phyloP scores from a whole-genome alignment of 805 yeast genomes.

The Candida takata region DNA sequence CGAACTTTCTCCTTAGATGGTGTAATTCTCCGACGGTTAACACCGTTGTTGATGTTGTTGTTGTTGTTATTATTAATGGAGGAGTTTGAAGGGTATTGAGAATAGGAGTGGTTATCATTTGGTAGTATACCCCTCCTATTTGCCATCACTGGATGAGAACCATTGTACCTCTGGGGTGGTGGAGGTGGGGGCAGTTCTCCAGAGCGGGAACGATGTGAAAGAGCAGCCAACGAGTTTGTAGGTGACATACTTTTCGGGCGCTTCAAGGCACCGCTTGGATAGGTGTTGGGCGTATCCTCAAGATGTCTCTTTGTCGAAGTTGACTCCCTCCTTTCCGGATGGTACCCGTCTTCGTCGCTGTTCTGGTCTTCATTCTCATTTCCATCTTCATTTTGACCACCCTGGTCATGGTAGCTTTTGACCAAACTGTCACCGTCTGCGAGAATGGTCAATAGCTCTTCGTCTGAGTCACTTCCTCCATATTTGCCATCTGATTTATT shows the following conservation, averaged over 20 bases:
- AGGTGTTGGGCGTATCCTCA: no score
- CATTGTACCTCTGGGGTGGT: no score
- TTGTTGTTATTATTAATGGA: no score
- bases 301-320: not conserved
- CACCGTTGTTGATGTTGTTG: not conserved
- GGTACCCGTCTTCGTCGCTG: conserved; percentile 1
- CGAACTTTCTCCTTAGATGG: not conserved
- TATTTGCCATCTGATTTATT: not conserved
- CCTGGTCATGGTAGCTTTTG: no score
- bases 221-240: not conserved
- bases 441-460: conserved; percentile 3
- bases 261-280: not conserved
- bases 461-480: not conserved
- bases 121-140: no score
- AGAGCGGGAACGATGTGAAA: conserved; percentile 1
- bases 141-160: no score
- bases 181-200: conserved; percentile 1
- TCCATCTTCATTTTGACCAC: no score
- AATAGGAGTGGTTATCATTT: no score
- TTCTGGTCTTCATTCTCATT: not conserved
- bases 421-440: conserved; percentile 2
- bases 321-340: not conserved
- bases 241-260: not conserved
- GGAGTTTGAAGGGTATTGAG: no score
- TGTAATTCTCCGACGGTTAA: not conserved